Evolutionary conservation across 1,284 basidiomycete genomes (phyloP), one percentile per base, ranked within the genome.

Genomic region (Cystobasidium pallidum): DNA sequence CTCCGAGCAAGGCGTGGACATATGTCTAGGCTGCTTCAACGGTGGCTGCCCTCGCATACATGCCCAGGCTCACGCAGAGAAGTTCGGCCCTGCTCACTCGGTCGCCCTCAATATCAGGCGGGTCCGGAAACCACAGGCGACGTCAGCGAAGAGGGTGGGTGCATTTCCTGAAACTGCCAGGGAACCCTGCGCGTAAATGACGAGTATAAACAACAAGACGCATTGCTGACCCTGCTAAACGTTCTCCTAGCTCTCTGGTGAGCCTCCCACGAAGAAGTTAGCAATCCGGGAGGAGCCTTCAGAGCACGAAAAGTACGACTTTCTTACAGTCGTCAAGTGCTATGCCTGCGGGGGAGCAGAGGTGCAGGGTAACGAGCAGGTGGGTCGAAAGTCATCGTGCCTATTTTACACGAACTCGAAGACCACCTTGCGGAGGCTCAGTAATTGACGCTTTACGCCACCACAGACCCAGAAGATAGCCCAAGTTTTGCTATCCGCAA

Each of bases 21-120:
- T 98, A 61, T 99, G 95, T 81, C 83, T 99, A 67, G 81, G 82
- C 28, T 99, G 96, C 83, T 99, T 95, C 85, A 97, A 96, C 77
- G 94, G 94, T 15, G 91, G 88, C 6, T 96, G 94, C 78, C 81
- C 89, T 2, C 83, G 88, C 32, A 85, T 88, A 66, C 93, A 95
- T 79, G 89, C 90, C 0, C 83, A 83, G 13, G 86, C 86, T 0
- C 94, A 96, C 80, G 84, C 83, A 45, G 81, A 86, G 74, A 89
- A 88, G 83, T 59, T 66, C 17, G 70, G 70, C 28, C 86, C 87
- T 0, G 86, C 86, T 0, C 95, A 99, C 80, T 76, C 83, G 0
- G 87, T 94, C 75, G 88, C 89, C 0, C 82, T 97, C 66, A 95
- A 96, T 75, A 84, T 98, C 49, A 89, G 88, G 80, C 86, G 95